Evolutionary conservation across 2,329 filamentous ascomycete species (phyloP).

Genomic region (Trichoderma cornu-damae): DNA sequence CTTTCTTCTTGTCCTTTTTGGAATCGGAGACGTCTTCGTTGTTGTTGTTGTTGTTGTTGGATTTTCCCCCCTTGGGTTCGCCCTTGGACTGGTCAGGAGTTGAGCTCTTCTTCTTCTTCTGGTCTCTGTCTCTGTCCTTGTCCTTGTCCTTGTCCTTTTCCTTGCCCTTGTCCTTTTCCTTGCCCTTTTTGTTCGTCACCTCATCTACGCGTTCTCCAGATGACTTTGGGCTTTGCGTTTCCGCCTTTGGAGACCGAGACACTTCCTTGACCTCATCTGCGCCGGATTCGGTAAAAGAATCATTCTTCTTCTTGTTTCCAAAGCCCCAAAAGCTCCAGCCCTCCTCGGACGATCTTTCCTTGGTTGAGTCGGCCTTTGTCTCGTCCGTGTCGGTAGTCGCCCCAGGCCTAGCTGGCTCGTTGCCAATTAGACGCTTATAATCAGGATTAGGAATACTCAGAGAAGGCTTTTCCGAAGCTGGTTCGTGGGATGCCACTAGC

Average conservation of each 20-base stretch:
- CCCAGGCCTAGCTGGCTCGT: conserved; percentile 21
- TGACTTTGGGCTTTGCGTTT: not conserved
- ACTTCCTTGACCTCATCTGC: conserved; percentile 1
- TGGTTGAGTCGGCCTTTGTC: not conserved
- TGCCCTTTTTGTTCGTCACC: conserved; percentile 1
- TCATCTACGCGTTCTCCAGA: not conserved
- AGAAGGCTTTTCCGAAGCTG: not conserved
- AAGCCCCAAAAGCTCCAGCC: conserved; percentile 29
- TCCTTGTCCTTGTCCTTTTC: conserved; percentile 5
- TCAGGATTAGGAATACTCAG: not conserved
- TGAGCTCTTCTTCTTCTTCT: conserved; percentile 26
- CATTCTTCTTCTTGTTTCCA: conserved; percentile 17
- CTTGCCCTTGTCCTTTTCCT: not conserved
- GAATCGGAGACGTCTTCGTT: conserved; percentile 26
- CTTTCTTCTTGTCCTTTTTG: conserved; percentile 37
- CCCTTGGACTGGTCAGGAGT: conserved; percentile 22
- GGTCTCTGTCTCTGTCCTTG: conserved; percentile 17
- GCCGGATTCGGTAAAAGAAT: conserved; percentile 1
- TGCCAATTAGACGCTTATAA: conserved; percentile 14
- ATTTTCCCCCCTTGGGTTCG: conserved; percentile 22
- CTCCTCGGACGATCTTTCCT: conserved; percentile 24
- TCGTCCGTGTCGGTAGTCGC: not conserved
- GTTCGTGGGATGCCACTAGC: not conserved
- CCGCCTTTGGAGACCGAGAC: not conserved
- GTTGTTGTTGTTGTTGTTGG: conserved; percentile 25